Evolutionary conservation across 495 filamentous ascomycete species (phyloP).

Genomic region (Hyphodiscus hymeniophilus): DNA sequence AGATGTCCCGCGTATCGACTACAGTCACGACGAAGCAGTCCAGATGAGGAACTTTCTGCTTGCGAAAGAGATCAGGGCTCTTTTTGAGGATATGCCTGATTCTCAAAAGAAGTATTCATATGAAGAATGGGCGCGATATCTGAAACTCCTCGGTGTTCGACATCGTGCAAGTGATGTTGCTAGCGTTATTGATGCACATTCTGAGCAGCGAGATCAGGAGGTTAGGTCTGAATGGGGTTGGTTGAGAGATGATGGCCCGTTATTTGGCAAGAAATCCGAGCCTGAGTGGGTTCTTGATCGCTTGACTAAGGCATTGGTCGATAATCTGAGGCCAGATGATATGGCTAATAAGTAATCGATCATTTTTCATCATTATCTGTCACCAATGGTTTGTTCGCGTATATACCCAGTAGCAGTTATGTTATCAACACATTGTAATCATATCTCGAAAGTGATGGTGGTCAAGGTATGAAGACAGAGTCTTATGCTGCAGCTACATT

Average conservation of each 20-base stretch:
- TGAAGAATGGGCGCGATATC: slow-evolving; percentile 74
- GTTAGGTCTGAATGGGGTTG: slow-evolving; percentile 34
- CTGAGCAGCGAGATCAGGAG: slow-evolving; percentile 14
- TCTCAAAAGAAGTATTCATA: slow-evolving; percentile 60
- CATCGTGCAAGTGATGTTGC: slow-evolving; percentile 28
- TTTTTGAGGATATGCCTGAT: slow-evolving; percentile 54
- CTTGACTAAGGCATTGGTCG: slow-evolving; percentile 43
- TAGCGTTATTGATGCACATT: slow-evolving; percentile 16
- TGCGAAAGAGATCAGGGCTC: slow-evolving; percentile 56
- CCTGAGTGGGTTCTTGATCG: slow-evolving; percentile 73
- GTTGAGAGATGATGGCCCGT: slow-evolving; percentile 61
- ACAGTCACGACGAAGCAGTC: slow-evolving; percentile 42
- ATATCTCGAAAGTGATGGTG: no score
- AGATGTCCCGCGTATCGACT: slow-evolving; percentile 27
- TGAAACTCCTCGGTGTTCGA: slow-evolving; percentile 67
- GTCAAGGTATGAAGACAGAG: no score
- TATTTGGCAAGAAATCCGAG: slow-evolving; percentile 66
- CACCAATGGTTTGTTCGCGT: no score
- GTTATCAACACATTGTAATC: no score
- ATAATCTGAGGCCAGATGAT: no score
- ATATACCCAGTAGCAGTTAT: no score
- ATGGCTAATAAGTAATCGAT: no score
- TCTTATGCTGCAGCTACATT: no score
- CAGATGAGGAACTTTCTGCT: slow-evolving; percentile 45
- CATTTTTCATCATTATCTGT: no score